phyloP scores from a whole-genome alignment of 2,329 filamentous ascomycete genomes.

The Fusarium coffeatum region DNA sequence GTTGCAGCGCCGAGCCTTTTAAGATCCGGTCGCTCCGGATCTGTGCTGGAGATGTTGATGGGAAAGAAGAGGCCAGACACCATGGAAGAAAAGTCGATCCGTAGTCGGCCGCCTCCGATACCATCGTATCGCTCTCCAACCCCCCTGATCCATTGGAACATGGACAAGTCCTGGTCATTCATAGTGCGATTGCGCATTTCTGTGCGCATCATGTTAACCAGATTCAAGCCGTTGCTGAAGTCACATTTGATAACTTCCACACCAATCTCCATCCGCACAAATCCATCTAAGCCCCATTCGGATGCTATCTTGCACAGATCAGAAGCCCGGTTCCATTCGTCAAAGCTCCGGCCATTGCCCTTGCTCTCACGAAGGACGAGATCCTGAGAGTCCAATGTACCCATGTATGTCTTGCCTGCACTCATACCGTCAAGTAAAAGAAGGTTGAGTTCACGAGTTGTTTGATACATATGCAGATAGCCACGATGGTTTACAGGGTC shows the following conservation, averaged over 20 bases:
- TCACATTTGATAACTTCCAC: conserved; percentile 78
- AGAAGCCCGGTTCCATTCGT: conserved; percentile 64
- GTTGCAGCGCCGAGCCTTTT: conserved; percentile 49
- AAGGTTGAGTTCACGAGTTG: conserved; percentile 67
- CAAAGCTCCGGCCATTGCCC: conserved; percentile 25
- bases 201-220: conserved; percentile 50
- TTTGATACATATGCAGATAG: conserved; percentile 74
- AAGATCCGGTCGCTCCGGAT: conserved; percentile 49
- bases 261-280: conserved; percentile 75
- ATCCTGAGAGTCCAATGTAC: conserved; percentile 77
- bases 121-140: conserved; percentile 59
- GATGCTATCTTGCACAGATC: conserved; percentile 66
- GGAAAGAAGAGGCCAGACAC: conserved; percentile 64
- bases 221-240: conserved; percentile 61
- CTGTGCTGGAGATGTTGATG: conserved; percentile 60
- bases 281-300: conserved; percentile 70
- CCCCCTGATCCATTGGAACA: conserved; percentile 57
- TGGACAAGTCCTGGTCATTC: conserved; percentile 43
- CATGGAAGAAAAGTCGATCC: conserved; percentile 63
- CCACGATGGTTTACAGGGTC: conserved; percentile 54
- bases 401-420: conserved; percentile 72
- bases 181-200: conserved; percentile 33
- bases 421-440: conserved; percentile 78
- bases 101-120: conserved; percentile 55
- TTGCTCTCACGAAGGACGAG: conserved; percentile 63